Base-by-base conservation (phyloP, 345 rosid genomes). In the Gossypium anomalum region DNA sequence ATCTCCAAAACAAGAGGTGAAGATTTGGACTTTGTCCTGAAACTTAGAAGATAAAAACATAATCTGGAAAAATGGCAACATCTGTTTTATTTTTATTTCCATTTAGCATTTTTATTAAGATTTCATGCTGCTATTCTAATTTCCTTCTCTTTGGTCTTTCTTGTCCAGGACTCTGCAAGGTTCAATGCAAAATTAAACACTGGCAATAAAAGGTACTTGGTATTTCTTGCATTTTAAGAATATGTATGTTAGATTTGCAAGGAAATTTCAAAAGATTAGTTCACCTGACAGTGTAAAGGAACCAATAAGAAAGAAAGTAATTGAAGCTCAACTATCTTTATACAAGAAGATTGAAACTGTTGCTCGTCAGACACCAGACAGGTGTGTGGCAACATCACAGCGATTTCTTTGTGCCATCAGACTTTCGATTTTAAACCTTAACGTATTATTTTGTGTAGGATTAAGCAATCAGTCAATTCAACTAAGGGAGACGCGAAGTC, bases 161-260 rank as follows among this genome's bases (percentile, higher is more conserved):
- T 12, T 80, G 57, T 58, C 29, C 82, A 89, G 88, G 85, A 86
- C 65, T 78, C 78, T 67, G 80, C 78, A 71, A 84, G 67, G 57
- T 77, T 52, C 65, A 78, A 60, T 67, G 60, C 83, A 48, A 91
- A 84, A 75, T 52, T 49, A 65, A 75, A 80, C 75, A 38, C 14
- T 67, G 84, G 60, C 65, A 76, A 59, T 61, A 82, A 78, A 79
- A 87, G 95, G 97, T 93, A 87, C 29, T 57, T 59, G 4, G 20
- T 65, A 17, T 56, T 77, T 61, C 52, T 77, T 65, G 69, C 71
- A 65, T 72, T n/a, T 29, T 68, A 56, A 27, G 58, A 19, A 66
- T 58, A 59, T 64, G 64, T 53, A 17, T 74, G 17, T 34, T 78
- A 66, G 45, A 48, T 22, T 51, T 17, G 25, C 17, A 67, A 27